Evolutionary conservation across 768 basidiomycete genomes (phyloP).

Genomic region (Boletus huronensis): DNA sequence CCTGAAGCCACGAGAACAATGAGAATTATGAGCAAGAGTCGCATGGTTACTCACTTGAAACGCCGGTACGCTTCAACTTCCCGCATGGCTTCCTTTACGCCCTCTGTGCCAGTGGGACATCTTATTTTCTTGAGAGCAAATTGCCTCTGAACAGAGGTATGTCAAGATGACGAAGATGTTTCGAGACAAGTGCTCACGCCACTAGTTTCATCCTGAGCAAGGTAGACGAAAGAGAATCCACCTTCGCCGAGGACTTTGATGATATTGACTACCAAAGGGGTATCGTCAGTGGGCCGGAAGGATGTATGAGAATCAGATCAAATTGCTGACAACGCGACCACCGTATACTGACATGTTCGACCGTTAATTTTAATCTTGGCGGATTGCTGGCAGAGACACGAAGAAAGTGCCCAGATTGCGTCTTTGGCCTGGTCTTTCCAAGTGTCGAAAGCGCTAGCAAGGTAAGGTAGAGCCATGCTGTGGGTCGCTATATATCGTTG

Average conservation of each 20-base stretch:
- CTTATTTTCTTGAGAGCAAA: slow-evolving; percentile 98
- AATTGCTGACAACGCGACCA: neutral
- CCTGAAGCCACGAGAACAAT: slow-evolving; percentile 36
- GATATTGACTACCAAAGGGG: slow-evolving; percentile 63
- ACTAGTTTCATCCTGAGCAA: slow-evolving; percentile 82
- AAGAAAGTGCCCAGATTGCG: slow-evolving; percentile 75
- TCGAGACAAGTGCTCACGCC: slow-evolving; percentile 49
- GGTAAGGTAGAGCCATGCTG: slow-evolving; percentile 31
- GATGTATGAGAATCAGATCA: slow-evolving; percentile 2
- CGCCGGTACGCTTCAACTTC: slow-evolving; percentile 92
- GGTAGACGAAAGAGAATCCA: slow-evolving; percentile 89
- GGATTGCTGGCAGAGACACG: slow-evolving; percentile 75
- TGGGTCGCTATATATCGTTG: neutral
- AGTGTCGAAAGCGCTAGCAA: slow-evolving; percentile 47
- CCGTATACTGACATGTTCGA: slow-evolving; percentile 73
- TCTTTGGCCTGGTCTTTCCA: slow-evolving; percentile 77
- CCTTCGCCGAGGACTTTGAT: slow-evolving; percentile 94
- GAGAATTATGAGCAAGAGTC: neutral
- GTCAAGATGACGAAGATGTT: neutral
- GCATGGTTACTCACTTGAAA: slow-evolving; percentile 65
- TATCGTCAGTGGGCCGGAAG: neutral
- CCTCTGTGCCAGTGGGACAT: slow-evolving; percentile 84
- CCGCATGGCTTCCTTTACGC: slow-evolving; percentile 84
- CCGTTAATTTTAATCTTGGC: slow-evolving; percentile 95
- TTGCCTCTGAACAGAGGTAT: slow-evolving; percentile 52